Base-by-base conservation (phyloP, 441 rosid species). In the Croton laevigatus region DNA sequence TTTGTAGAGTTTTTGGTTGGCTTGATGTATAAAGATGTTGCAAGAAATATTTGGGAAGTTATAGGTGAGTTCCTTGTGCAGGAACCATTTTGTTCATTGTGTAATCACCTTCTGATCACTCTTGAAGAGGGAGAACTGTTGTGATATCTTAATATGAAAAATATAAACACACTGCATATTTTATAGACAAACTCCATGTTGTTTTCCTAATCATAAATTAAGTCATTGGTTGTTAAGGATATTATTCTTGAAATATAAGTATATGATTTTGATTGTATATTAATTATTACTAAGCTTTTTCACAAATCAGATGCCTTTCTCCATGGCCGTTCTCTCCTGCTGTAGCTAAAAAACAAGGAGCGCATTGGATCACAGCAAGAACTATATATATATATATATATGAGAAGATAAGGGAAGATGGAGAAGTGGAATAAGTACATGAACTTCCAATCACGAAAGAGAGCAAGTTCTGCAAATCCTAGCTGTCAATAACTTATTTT, bases 21-120 rank as follows among this genome's bases (percentile, higher is more conserved):
- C 66, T 83, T 88, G 76, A 87, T 90, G 96, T 86, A 87, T 38
- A 80, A 83, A 70, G 91, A 90, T 53, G 94, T 89, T 58, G 54
- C 80, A 37, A 69, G 79, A 69, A 91, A 90, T 78, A 78, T 89
- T 36, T 92, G 97, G 97, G 89, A 86, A 59, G 82, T 71, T 46
- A 72, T 90, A 13, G 70, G 76, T 80, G 98, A 87, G 72, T 89
- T 90, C 83, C 88, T 94, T 11, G 75, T 46, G 71, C 86, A 86
- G 76, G 89, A 78, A 71, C 71, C 90, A 3, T 90, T 92, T 81
- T 83, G 89, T 12, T 76, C 82, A 7, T 79, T 92, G 78, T 85
- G 96, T 48, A 86, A 84, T 20, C 91, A 73, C 66, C 91, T 94
- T 10, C 94, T 92, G 59, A 81, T 89, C 59, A 78, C 81, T 49